Conservation (phyloP, 306 rosid genomes). For the Pachyrhizus erosus region DNA sequence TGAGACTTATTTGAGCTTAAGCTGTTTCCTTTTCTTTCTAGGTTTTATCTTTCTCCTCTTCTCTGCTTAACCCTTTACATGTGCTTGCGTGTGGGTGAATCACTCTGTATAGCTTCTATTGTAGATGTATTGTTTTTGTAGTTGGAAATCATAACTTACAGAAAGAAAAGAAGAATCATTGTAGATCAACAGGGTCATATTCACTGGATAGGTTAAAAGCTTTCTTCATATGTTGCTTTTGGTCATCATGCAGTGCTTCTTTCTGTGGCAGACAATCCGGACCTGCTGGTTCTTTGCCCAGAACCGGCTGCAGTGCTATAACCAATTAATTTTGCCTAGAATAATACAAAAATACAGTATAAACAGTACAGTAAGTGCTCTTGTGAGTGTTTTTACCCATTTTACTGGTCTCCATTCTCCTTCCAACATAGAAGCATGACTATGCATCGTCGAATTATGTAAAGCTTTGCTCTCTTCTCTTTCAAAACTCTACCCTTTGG, state of each 20-base stretch:
- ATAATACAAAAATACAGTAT: constrained; percentile 12
- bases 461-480: constrained; percentile 59
- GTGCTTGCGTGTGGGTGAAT: constrained; percentile 40
- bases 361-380: constrained; percentile 32
- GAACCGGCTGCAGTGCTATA: constrained; percentile 29
- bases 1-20: constrained; percentile 36
- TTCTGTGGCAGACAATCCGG: constrained; percentile 31
- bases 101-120: constrained; percentile 36
- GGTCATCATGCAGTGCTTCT: constrained; percentile 41
- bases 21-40: constrained; percentile 11
- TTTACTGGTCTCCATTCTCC: constrained; percentile 49
- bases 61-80: background rate
- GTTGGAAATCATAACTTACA: constrained; percentile 36
- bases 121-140: constrained; percentile 26
- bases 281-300: constrained; percentile 21
- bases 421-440: constrained; percentile 63
- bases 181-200: constrained; percentile 21
- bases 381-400: constrained; percentile 42
- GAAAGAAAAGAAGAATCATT: constrained; percentile 34
- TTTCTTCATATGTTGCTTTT: constrained; percentile 31
- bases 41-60: constrained; percentile 36
- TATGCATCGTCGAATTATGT: constrained; percentile 57
- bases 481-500: constrained; percentile 51
- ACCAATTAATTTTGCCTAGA: constrained; percentile 21
- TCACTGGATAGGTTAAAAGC: constrained; percentile 37